A percentile compares a stretch with the other conserved stretches of the same genome.
Evolutionary conservation across 257 asterid species (phyloP).

Genomic region (Jacaranda mimosifolia): DNA sequence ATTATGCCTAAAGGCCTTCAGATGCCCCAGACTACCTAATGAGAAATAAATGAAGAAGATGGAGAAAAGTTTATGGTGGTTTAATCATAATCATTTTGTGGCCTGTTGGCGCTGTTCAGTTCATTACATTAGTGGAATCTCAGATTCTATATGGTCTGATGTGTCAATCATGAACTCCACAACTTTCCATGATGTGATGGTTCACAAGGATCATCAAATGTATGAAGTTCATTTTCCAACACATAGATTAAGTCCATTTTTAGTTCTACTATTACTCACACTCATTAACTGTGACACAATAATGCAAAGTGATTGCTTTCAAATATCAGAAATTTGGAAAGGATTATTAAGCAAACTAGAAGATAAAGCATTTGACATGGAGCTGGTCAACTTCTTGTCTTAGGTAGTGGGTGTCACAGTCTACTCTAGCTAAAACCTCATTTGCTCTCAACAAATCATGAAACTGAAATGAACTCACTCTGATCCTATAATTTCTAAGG

Average conservation of each 20-base stretch:
- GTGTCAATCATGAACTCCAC: slow-evolving; percentile 10
- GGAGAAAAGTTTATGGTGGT: too few relatives aligned
- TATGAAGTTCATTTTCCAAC: not conserved
- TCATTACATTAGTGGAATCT: not conserved
- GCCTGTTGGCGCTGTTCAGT: too few relatives aligned
- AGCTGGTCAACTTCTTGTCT: slow-evolving; percentile 25
- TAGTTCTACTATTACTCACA: not conserved
- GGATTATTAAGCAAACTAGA: slow-evolving; percentile 9
- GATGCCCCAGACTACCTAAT: too few relatives aligned
- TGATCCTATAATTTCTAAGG: not conserved
- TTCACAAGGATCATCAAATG: not conserved
- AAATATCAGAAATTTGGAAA: not conserved
- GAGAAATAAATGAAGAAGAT: too few relatives aligned
- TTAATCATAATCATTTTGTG: too few relatives aligned
- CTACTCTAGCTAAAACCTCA: not conserved
- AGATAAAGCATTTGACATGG: not conserved
- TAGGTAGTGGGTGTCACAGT: slow-evolving; percentile 5
- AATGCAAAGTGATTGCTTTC: not conserved
- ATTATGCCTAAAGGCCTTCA: too few relatives aligned
- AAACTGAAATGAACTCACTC: not conserved
- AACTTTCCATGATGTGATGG: not conserved
- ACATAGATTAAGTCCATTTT: not conserved
- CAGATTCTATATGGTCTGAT: not conserved
- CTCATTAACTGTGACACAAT: slow-evolving; percentile 24
- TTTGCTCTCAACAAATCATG: not conserved